Conservation (phyloP, 2,329 filamentous ascomycete species). For the Beauveria pseudobassiana region DNA sequence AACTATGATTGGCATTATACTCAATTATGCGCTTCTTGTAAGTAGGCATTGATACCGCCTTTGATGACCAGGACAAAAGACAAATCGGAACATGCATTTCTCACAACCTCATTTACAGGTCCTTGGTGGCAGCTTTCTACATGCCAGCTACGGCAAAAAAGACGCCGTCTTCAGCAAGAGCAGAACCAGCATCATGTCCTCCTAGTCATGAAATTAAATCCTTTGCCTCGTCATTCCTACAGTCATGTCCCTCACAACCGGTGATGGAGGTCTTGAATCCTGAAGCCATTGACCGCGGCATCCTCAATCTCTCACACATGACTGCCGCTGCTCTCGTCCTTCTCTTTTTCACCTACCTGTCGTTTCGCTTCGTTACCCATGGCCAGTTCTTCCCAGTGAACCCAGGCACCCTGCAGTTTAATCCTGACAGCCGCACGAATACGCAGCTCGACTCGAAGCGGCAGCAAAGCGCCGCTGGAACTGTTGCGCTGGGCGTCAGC, state of each 20-base stretch:
- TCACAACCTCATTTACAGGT: constrained; percentile 4
- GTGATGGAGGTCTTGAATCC: constrained; percentile 1
- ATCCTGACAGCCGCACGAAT: constrained; percentile 10
- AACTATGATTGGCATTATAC: constrained; percentile 14
- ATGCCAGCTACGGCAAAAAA: constrained; percentile 14
- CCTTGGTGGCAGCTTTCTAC: constrained; percentile 14
- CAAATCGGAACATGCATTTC: background rate
- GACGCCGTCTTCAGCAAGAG: constrained; percentile 13
- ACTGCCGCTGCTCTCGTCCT: constrained; percentile 12
- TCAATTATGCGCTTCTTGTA: constrained; percentile 13
- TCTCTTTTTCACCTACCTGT: constrained; percentile 14
- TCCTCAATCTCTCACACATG: constrained; percentile 13
- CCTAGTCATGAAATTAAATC: too few species aligned
- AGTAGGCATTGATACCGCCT: background rate
- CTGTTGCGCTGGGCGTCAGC: background rate
- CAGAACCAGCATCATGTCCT: constrained; percentile 15
- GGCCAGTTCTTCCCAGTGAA: constrained; percentile 12
- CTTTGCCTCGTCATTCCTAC: constrained; percentile 15
- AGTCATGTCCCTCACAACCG: constrained; percentile 11
- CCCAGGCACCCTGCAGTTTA: constrained; percentile 4
- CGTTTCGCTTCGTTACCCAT: constrained; percentile 15
- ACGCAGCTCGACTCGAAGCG: constrained; percentile 5
- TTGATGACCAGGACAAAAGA: background rate
- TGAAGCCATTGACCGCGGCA: constrained; percentile 5
- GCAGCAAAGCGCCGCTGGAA: background rate